Base-by-base conservation (phyloP, 306 rosid species). In the Datisca glomerata region DNA sequence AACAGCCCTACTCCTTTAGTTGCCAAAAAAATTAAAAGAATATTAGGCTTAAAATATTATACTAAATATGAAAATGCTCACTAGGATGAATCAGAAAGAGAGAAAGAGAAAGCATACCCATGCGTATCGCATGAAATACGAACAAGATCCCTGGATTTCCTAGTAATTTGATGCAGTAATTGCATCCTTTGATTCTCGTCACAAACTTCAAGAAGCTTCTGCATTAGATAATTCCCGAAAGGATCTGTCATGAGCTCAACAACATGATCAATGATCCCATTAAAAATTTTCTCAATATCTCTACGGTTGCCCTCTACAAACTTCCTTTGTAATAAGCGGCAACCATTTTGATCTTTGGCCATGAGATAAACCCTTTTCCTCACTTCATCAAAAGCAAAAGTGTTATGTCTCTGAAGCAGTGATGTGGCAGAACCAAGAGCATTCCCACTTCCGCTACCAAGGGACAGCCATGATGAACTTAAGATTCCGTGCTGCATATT, bases 191-290 rank as follows among this genome's bases (percentile, higher is more conserved):
- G 72, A 28, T 54, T 67, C 44, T 67, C 79, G n/a, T 61, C 65
- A 52, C 84, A 76, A 43, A 76, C 75, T 56, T 76, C 76, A 53
- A 76, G 79, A 49, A 76, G 64, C 55, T 76, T 76, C 59, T 76
- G 79, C 27, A 76, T 41, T 8, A 76, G 67, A 59, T 76, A 76
- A 50, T 71, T 76, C 44, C 79, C 84, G 60, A 75, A 75, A 21
- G 75, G 72, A 42, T 76, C 79, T 2, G 54, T 61, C 84, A 71
- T 71, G n/a, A 76, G 79, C 50, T 71, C 84, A 48, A 57, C 76
- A 48, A 65, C 24, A 43, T 60, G 62, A 67, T 64, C 65, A 9
- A 67, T 53, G 53, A 76, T 71, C 40, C 64, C 84, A 5, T 23
- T 8, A 40, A 67, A 76, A 36, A 71, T 68, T 36, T 51, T 71